These are phyloP conservation scores for Tarenaya hassleriana DNA, from an alignment of 345 rosid genomes.

Conservation along the genomic window DNA sequence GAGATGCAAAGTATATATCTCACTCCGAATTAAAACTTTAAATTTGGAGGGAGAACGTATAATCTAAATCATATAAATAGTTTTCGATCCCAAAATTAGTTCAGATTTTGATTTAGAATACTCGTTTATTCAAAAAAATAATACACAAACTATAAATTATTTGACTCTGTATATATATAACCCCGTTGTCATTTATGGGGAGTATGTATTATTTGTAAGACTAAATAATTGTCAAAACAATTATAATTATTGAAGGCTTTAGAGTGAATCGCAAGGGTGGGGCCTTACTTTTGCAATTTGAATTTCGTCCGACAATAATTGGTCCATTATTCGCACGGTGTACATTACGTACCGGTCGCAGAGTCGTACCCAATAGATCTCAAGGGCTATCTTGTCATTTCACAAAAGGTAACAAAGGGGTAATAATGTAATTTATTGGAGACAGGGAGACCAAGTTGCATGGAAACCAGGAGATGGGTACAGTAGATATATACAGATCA, in stretches of 20 bases:
- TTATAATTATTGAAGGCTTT: background rate
- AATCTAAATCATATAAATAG: too few relatives aligned
- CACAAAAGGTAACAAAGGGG: background rate
- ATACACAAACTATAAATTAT: too few relatives aligned
- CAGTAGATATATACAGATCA: conserved; percentile 11
- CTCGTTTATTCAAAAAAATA: too few relatives aligned
- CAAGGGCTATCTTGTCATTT: too few relatives aligned
- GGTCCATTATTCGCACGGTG: conserved; percentile 12
- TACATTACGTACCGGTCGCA: conserved; percentile 11
- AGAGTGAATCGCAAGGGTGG: background rate
- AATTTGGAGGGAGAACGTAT: too few relatives aligned
- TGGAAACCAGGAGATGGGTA: conserved; percentile 18
- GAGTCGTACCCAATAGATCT: background rate
- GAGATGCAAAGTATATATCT: too few relatives aligned
- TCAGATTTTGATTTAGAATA: too few relatives aligned
- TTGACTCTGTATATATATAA: too few relatives aligned
- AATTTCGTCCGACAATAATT: conserved; percentile 22
- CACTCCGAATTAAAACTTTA: too few relatives aligned
- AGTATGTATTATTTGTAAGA: too few relatives aligned
- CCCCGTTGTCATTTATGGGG: too few relatives aligned
- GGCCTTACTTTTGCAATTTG: background rate
- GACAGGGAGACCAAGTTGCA: conserved; percentile 26
- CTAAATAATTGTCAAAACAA: background rate
- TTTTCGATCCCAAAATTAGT: too few relatives aligned
- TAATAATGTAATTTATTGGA: conserved; percentile 8